A percentile compares a stretch with the other conserved stretches of the same genome.
Evolutionary conservation across 75 land plant genomes (phyloP).

Genomic region (Isoetes taiwanensis): DNA sequence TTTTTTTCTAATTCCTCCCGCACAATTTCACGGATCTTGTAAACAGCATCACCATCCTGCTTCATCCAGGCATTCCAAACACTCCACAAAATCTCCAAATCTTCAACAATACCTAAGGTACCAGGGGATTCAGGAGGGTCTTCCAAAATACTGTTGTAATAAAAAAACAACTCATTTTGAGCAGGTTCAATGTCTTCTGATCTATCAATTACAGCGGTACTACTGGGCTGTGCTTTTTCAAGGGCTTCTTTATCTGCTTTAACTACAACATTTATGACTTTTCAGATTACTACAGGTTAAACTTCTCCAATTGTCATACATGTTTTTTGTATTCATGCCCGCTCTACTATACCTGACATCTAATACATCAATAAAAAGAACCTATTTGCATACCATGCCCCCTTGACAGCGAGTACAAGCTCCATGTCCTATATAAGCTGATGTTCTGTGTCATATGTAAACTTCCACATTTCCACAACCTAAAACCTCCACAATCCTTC

Average conservation of each 20-base stretch:
- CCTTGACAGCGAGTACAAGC: too few species aligned
- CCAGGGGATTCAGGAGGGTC: not conserved
- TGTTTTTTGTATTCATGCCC: too few species aligned
- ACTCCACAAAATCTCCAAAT: conserved; percentile 12
- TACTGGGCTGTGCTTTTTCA: not conserved
- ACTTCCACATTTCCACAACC: too few species aligned
- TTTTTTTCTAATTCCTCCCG: conserved; percentile 15
- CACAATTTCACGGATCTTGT: conserved; percentile 14
- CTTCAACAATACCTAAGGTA: conserved; percentile 10
- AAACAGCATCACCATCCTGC: conserved; percentile 16
- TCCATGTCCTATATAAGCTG: too few species aligned
- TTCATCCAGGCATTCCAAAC: conserved; percentile 22
- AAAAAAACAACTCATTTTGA: not conserved
- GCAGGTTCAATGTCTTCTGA: not conserved
- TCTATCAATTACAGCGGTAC: not conserved
- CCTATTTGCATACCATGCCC: too few species aligned
- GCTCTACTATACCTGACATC: too few species aligned
- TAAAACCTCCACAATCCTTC: too few species aligned
- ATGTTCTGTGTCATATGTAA: too few species aligned
- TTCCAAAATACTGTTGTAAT: not conserved
- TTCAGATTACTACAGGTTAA: conserved; percentile 5
- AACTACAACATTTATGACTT: not conserved
- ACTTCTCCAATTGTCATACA: too few species aligned
- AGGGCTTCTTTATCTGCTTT: not conserved
- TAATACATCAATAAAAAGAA: too few species aligned